Percentiles rank a stretch among this genome's conserved stretches.
These are phyloP conservation scores for Artemisia tridentata DNA, from an alignment of 129 eudicot species.

Conservation along the genomic window DNA sequence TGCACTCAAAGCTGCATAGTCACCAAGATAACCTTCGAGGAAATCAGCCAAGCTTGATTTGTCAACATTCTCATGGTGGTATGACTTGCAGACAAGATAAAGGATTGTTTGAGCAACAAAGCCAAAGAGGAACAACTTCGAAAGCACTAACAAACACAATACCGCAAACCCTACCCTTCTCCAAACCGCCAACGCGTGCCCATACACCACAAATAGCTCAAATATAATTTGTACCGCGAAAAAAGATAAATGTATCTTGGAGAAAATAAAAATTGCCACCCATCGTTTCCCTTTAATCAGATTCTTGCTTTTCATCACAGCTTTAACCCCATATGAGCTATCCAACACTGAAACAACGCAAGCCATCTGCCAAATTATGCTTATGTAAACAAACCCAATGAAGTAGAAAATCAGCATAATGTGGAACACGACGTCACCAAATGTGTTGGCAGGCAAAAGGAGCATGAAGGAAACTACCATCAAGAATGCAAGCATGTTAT, in stretches of 20 bases:
- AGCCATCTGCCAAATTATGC: slow-evolving; percentile 65
- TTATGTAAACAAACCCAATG: slow-evolving; percentile 51
- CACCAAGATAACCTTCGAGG: slow-evolving; percentile 34
- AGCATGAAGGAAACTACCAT: slow-evolving; percentile 10
- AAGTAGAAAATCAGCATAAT: slow-evolving; percentile 28
- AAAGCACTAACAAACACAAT: slow-evolving; percentile 24
- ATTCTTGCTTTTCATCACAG: slow-evolving; percentile 54
- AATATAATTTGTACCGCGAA: slow-evolving; percentile 26
- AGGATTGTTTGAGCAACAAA: slow-evolving; percentile 34
- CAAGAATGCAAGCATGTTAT: slow-evolving; percentile 30
- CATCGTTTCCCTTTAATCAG: slow-evolving; percentile 55
- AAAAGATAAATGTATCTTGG: slow-evolving; percentile 25
- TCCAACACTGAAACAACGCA: slow-evolving; percentile 66
- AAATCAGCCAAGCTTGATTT: slow-evolving; percentile 29
- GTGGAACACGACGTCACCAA: slow-evolving; percentile 8
- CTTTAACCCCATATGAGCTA: slow-evolving; percentile 44
- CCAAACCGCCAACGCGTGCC: slow-evolving; percentile 16
- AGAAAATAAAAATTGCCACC: slow-evolving; percentile 32
- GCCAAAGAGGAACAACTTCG: slow-evolving; percentile 31
- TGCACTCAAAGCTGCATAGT: slow-evolving; percentile 24
- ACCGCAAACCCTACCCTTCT: slow-evolving; percentile 22
- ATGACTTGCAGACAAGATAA: slow-evolving; percentile 38
- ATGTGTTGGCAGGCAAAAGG: background rate
- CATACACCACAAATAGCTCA: slow-evolving; percentile 23
- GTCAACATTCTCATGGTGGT: slow-evolving; percentile 37